Percentiles rank a stretch among this genome's conserved stretches.
These are phyloP conservation scores for Trichoderma reesei DNA, from an alignment of 495 filamentous ascomycete genomes.

Conservation along the genomic window DNA sequence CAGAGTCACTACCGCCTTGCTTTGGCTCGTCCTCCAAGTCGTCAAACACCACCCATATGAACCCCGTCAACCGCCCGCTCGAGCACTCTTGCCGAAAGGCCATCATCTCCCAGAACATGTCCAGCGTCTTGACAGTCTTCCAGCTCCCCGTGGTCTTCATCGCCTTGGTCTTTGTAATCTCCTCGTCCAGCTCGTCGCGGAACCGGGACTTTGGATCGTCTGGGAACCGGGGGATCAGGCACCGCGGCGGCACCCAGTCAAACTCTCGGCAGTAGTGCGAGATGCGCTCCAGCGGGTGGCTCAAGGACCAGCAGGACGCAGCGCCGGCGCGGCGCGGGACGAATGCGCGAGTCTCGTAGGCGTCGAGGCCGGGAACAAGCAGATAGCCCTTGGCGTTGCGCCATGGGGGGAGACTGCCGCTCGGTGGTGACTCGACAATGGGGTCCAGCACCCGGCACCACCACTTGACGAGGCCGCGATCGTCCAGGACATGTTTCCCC, in stretches of 20 bases:
- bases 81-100: constrained; percentile 93
- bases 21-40: constrained; percentile 18
- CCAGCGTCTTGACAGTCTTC: constrained; percentile 70
- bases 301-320: constrained; percentile 40
- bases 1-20: too few species aligned
- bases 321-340: constrained; percentile 34
- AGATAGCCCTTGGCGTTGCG: constrained; percentile 58
- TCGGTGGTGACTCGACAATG: constrained; percentile 42
- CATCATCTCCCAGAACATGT: constrained; percentile 99
- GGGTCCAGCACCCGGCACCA: constrained; percentile 86
- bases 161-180: constrained; percentile 33
- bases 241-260: constrained; percentile 59
- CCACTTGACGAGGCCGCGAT: constrained; percentile 83
- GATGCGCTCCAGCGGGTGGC: constrained; percentile 48
- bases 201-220: constrained; percentile 96
- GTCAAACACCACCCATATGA: constrained; percentile 84
- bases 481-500: constrained; percentile 88
- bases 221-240: constrained; percentile 81
- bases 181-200: constrained; percentile 75
- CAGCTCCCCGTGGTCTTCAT: constrained; percentile 53
- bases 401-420: constrained; percentile 20
- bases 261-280: constrained; percentile 54
- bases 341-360: constrained; percentile 60
- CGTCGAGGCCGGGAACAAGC: constrained; percentile 76
- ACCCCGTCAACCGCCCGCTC: constrained; percentile 80